Base-by-base conservation (phyloP, 108 stramenopile species). In the Mediolabrus comicus region DNA sequence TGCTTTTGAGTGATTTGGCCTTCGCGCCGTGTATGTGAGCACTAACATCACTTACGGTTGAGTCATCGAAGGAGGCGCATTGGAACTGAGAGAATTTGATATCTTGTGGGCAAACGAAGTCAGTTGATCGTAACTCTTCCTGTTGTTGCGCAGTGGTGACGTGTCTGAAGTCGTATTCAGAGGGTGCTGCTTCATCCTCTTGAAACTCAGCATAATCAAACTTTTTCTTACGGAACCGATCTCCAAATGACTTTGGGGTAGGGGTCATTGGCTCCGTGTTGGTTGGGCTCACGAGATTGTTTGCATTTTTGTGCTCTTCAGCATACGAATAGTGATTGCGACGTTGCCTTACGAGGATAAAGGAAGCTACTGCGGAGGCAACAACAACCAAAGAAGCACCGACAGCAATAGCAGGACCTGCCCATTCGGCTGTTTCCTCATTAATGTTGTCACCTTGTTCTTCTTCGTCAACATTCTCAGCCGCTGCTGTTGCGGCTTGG, bases 191-290 rank as follows among this genome's bases (percentile, higher is more conserved):
- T 25, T 52, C 56, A 51, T 55, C 62, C 46, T 77, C 75, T 0
- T 69, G 53, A 34, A 77, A 77, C 52, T 77, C 68, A 19, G 75
- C 53, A 49, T 69, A 77, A 53, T 69, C 75, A 38, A 77, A 77
- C 62, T 54, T 69, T 46, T 69, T 77, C 61, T 77, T 77, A 16
- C 58, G 68, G 59, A 39, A 69, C 12, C 62, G 53, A 55, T 55
- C 46, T 3, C 30, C 33, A 43, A 77, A 77, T 0, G 62, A 29
- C 17, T 39, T 59, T 4, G 75, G 75, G 30, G 67, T 69, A 19
- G 75, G 75, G 39, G 68, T 77, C 17, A 34, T 43, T 5, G 68
- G 62, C 10, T 36, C 73, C 16, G 64, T 59, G 24, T 67, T 59
- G 17, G 51, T 62, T 32, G 36, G 46, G 25, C 75, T 53, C 22